Evolutionary conservation across 2,329 filamentous ascomycete genomes (phyloP), one percentile per base, ranked within the genome.

Genomic region (Penicillium sp.): DNA sequence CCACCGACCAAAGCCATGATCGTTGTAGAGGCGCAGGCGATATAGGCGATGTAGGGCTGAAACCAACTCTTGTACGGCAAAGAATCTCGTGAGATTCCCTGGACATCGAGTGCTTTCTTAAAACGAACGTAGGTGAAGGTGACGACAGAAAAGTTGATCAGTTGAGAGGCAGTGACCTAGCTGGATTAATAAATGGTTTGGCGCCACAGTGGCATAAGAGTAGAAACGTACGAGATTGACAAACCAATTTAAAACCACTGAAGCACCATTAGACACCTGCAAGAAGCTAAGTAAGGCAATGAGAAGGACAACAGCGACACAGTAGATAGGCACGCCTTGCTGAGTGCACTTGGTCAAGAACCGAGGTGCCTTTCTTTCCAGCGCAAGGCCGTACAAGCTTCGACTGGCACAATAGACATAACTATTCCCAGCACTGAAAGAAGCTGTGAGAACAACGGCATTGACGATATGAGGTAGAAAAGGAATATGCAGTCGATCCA

Each of bases 1-100:
- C 89, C 89, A 8, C 86, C 84, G 1, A 91, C 84, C 60, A 92
- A 84, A 0, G 85, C 81, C 85, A 93, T 91, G 57, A 88, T 69
- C 45, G 82, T 81, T 1, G 85, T 88, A 24, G 81, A 83, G 0
- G 75, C 67, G 6, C 90, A 72, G 0, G 83, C 85, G 45, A 85
- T 84, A 65, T 82, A 92, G 0, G 88, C 87, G 0, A 83, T 79
- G 61, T 85, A 92, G 2, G 89, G 89, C 74, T 91, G 88, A 41
- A 82, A 78, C 56, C 79, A 79, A 0, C 84, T 84, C 58, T 81
- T 85, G 74, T 90, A 91, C 0, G 88, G 87, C n/a, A 93, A 73
- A 0, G 78, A 79, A 34, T 84, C 78, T 6, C 88, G 81, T 57
- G 84, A 80, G 28, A 92, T 77, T 0, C 87, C 87, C 65, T 93